These are phyloP conservation scores for Smallanthus sonchifolius DNA, from an alignment of 129 eudicot genomes.

Conservation along the genomic window DNA sequence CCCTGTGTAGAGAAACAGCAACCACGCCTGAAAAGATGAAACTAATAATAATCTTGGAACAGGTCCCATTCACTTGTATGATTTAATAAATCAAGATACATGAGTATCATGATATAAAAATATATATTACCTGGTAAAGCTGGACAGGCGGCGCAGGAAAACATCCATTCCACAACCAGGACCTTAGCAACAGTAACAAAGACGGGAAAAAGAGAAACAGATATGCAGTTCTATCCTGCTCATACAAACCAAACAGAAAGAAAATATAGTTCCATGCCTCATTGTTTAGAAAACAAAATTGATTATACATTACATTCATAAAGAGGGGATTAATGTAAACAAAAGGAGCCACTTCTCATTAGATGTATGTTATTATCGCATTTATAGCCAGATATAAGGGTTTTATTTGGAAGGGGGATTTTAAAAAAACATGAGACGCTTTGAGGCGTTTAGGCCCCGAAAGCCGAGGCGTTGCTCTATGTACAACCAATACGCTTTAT, in stretches of 20 bases:
- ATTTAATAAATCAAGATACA: not conserved
- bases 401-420: not conserved
- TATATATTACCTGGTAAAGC: constrained; percentile 65
- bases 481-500: too few species aligned
- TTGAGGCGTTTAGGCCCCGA: too few species aligned
- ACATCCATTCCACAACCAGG: constrained; percentile 79
- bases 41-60: not conserved
- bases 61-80: not conserved
- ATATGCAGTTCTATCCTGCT: constrained; percentile 82
- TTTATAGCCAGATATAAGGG: not conserved
- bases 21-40: constrained; percentile 73
- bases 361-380: not conserved
- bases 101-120: not conserved
- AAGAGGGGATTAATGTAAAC: not conserved
- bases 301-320: not conserved
- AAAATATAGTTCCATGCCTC: not conserved
- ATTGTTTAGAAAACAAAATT: not conserved
- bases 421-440: too few species aligned
- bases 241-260: constrained; percentile 14
- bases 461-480: too few species aligned
- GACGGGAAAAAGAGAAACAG: constrained; percentile 80
- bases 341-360: not conserved
- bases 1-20: constrained; percentile 84
- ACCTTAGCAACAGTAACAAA: constrained; percentile 58
- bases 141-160: constrained; percentile 90